A percentile compares a stretch with the other conserved stretches of the same genome.
These are phyloP conservation scores for Penicillium sp. DNA, from an alignment of 2,329 filamentous ascomycete species.

Conservation along the genomic window DNA sequence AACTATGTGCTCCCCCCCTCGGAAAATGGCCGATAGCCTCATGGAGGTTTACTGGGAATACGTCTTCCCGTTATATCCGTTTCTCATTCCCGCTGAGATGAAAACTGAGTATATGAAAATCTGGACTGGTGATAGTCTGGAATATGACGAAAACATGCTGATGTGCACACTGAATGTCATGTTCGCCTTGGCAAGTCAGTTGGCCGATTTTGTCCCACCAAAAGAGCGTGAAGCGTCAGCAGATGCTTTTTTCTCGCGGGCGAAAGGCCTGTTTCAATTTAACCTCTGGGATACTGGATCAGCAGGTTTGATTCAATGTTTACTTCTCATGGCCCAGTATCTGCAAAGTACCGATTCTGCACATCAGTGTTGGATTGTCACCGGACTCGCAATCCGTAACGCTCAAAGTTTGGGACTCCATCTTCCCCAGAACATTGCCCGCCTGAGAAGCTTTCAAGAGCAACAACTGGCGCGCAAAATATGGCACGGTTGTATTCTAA, in stretches of 20 bases:
- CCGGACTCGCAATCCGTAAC: constrained; percentile 49
- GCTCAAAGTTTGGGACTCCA: constrained; percentile 52
- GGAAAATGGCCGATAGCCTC: constrained; percentile 48
- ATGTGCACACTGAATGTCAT: constrained; percentile 50
- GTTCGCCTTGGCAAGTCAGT: constrained; percentile 49
- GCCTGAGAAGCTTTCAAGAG: constrained; percentile 26
- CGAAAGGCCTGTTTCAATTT: constrained; percentile 46
- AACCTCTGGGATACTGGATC: constrained; percentile 48
- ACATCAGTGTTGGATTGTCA: constrained; percentile 53
- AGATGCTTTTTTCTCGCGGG: constrained; percentile 45
- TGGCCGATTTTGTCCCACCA: constrained; percentile 43
- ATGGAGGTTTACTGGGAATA: constrained; percentile 51
- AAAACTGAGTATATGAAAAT: constrained; percentile 43
- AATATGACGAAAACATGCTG: constrained; percentile 45
- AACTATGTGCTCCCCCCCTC: constrained; percentile 49
- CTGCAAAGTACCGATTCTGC: constrained; percentile 51
- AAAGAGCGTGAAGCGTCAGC: constrained; percentile 46
- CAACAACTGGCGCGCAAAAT: constrained; percentile 34
- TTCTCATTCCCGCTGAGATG: constrained; percentile 44
- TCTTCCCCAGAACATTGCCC: constrained; percentile 40
- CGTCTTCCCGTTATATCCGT: constrained; percentile 50
- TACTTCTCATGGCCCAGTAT: constrained; percentile 52
- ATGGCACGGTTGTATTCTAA: constrained; percentile 41
- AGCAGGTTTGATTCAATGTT: constrained; percentile 48
- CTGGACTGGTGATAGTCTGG: constrained; percentile 41